Evolutionary conservation across 164 flowering plant species (phyloP).

Genomic region (Tetrastigma voinierianum): DNA sequence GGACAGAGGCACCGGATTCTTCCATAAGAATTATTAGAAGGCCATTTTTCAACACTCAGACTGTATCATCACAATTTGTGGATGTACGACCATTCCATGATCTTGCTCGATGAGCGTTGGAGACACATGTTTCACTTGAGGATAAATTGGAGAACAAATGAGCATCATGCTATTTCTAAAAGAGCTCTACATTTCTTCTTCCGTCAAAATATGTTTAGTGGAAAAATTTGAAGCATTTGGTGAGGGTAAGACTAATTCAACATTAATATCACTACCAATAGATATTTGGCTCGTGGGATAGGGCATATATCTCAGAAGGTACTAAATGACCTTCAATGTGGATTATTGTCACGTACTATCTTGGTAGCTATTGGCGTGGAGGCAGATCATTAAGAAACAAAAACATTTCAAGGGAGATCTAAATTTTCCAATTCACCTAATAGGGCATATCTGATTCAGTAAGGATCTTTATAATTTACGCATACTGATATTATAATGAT

Average conservation of each 20-base stretch:
- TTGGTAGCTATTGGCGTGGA: background rate
- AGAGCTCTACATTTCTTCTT: background rate
- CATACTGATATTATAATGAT: background rate
- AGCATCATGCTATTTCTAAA: too few relatives aligned
- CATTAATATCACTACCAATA: too few relatives aligned
- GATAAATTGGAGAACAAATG: too few relatives aligned
- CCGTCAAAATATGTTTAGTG: too few relatives aligned
- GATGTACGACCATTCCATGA: conserved; percentile 15
- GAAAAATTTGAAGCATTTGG: too few relatives aligned
- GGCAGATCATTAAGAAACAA: too few relatives aligned
- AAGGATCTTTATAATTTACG: background rate
- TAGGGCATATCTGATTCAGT: background rate
- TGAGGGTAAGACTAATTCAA: too few relatives aligned
- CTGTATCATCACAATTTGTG: background rate
- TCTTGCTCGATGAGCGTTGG: background rate
- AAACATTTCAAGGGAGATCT: too few relatives aligned
- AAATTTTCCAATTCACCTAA: background rate
- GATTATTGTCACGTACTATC: background rate
- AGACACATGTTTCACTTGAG: background rate
- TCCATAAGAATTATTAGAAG: conserved; percentile 7
- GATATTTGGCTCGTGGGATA: too few relatives aligned
- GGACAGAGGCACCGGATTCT: background rate
- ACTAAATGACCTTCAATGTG: too few relatives aligned
- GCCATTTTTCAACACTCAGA: conserved; percentile 11
- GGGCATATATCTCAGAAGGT: too few relatives aligned